Conservation (phyloP, 2,329 filamentous ascomycete genomes). For the Ascochyta lentis region DNA sequence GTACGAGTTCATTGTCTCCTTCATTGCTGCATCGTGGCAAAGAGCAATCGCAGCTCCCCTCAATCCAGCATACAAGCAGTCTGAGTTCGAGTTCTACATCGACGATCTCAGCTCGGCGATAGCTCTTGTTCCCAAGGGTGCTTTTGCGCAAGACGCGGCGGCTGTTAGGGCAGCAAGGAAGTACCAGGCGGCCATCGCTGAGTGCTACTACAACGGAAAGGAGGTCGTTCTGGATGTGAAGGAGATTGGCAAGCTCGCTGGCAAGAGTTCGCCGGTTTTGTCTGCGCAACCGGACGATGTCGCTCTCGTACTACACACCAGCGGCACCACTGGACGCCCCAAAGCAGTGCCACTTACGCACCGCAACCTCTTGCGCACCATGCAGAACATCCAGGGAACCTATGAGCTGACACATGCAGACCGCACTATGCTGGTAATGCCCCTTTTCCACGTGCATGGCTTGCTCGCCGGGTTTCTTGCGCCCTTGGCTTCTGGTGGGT, state of each 20-base stretch:
- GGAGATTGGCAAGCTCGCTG: conserved; percentile 71
- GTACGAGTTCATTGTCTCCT: conserved; percentile 87
- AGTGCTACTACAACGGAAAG: conserved; percentile 78
- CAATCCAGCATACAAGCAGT: conserved; percentile 87
- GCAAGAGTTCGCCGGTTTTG: conserved; percentile 58
- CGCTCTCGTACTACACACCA: conserved; percentile 82
- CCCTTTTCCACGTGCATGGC: conserved; percentile 90
- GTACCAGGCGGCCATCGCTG: conserved; percentile 83
- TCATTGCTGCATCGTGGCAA: conserved; percentile 86
- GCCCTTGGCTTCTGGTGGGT: conserved; percentile 76
- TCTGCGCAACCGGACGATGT: conserved; percentile 76
- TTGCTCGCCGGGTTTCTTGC: conserved; percentile 82
- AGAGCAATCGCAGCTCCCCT: conserved; percentile 83
- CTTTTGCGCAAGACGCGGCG: conserved; percentile 69
- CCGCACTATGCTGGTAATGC: conserved; percentile 87
- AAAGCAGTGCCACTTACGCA: conserved; percentile 85
- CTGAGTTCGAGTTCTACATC: conserved; percentile 92
- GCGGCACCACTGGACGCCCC: conserved; percentile 82
- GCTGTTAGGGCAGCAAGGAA: conserved; percentile 79
- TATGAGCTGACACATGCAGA: conserved; percentile 75
- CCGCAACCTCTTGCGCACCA: conserved; percentile 79
- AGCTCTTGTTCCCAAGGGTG: conserved; percentile 75
- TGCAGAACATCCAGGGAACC: conserved; percentile 81
- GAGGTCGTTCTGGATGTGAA: conserved; percentile 81
- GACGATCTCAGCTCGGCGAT: conserved; percentile 82